Evolutionary conservation across 768 basidiomycete genomes (phyloP), one percentile per base, ranked within the genome.

Genomic region (Boletus vinaceobasis): DNA sequence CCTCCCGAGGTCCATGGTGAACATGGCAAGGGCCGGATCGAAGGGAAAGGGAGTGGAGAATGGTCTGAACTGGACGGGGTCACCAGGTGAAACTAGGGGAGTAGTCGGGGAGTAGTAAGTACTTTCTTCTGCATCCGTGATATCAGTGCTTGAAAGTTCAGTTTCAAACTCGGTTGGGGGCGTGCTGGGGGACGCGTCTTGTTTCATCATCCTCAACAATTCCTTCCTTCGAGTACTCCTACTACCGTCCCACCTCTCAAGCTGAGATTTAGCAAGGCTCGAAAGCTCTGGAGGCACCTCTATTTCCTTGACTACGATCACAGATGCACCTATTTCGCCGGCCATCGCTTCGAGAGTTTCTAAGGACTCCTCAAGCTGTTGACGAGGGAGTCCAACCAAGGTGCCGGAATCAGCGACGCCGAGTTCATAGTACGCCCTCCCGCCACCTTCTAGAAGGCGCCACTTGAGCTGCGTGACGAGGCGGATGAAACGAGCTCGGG

Each of bases 381-480:
- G 70, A 57, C 81, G 75, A 4, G 80, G 76, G 6, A 98, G 80
- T 2, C 95, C 95, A 48, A 97, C 80, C 29, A 97, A 84, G 5
- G 84, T 82, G 2, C 95, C 95, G 1, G 89, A 88, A 67, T 98
- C 95, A 23, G 88, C 86, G 1, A 98, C 88, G 1, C 84, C 84
- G 11, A 87, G 78, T 58, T 93, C 91, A 57, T 93, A 93, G 67
- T 89, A 86, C 0, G 91, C 90, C 63, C 86, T 84, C 1, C 90
- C 90, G 2, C 87, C 84, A 15, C 92, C 92, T 67, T 93, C 88
- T 45, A 90, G 81, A 9, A 94, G 79, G 3, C 95, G 83, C 94
- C 96, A 98, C 66, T 96, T 94, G 71, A 97, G 83, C 73, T 98
- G 95, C 0, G 95, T 98, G 52, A 93, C 90, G 21, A 98, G 86